Base-by-base conservation (phyloP, 2,329 filamentous ascomycete species). In the Sporothrix brunneoviolacea region DNA sequence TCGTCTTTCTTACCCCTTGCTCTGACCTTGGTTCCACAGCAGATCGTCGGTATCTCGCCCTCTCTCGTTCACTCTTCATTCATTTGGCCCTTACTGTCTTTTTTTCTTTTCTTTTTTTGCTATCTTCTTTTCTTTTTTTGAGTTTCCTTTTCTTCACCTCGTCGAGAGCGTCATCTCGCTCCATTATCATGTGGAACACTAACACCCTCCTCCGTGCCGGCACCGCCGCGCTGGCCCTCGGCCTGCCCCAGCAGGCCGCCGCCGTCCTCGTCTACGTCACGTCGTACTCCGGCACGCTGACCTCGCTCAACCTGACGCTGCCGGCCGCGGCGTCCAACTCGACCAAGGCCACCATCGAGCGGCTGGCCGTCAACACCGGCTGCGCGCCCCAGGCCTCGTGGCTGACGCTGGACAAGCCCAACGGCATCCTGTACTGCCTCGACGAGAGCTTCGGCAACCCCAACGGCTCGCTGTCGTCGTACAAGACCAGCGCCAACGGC, bases 371-470 rank as follows among this genome's bases (percentile, higher is more conserved):
- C 3, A 70, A 68, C 19, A 69, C 67, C 46, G 68, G 66, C 30
- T 84, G 80, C 63, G 75, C 70, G 9, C 64, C 68, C 2, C 75
- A 73, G 53, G 76, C 82, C 5, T 76, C 79, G 10, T 86, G 82
- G 80, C 66, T 85, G 51, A 76, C 77, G 18, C 69, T 81, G 18
- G 75, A 81, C 60, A 63, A 69, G 51, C 59, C 66, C 40, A 70
- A 72, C 54, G 67, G 68, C 19, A 62, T 71, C 12, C 66, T 86
- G 10, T 82, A 78, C 65, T 85, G 81, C 64, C 58, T 79, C 39
- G 75, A 86, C 57, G 82, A 86, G 68, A 77, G 73, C 19, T 65
- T 74, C 39, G 61, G 62, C 19, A 56, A 62, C 4, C 60, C 65
- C n/a, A 71, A 77, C 54, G 78, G 76, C 45, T 70, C 71, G 2